Base-by-base conservation (phyloP, 208 protist genomes). In the Leishmania amazonensis region DNA sequence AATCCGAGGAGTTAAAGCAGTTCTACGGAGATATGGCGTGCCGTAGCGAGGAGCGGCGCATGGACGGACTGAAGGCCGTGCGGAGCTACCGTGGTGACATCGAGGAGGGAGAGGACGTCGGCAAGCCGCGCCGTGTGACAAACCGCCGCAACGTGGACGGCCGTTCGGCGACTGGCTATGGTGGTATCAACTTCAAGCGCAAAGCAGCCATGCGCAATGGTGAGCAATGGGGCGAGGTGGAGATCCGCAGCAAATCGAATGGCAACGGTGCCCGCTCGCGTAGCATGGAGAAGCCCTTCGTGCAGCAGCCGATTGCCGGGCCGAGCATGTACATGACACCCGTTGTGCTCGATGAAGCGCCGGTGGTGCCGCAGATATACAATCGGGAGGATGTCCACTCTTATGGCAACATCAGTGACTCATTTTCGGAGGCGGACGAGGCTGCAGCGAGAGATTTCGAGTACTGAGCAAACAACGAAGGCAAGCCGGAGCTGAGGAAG, bases 1-100 rank as follows among this genome's bases (percentile, higher is more conserved):
- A 91, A n/a, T 80, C 72, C 17, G 85, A 90, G 35, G 82, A 88
- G n/a, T 77, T 92, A 40, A 81, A 83, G 70, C 73, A 90, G 83
- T 92, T 88, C 80, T 95, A 95, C 81, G 91, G 91, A 65, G 89
- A 93, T 64, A 93, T 95, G 91, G 91, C 91, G 42, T 42, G 31
- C 9, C 91, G 91, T 47, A 24, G 82, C 19, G 90, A 88, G 67
- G 79, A 76, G 28, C 84, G 77, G 60, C 75, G 77, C 77, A 80
- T 88, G 75, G 82, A 92, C 75, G 90, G 89, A n/a, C 72, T 92
- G n/a, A 84, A 83, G 79, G 84, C 85, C 4, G 72, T 92, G 24
- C 82, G 83, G 19, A 88, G 82, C 45, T 89, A 91, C 82, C 88
- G 91, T 75, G 90, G 90, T 35, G 78, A 80, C 60, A 89, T 93